A percentile compares a stretch with the other conserved stretches of the same genome.
Evolutionary conservation across 495 filamentous ascomycete species (phyloP).

Genomic region (Neurospora tetraspora): DNA sequence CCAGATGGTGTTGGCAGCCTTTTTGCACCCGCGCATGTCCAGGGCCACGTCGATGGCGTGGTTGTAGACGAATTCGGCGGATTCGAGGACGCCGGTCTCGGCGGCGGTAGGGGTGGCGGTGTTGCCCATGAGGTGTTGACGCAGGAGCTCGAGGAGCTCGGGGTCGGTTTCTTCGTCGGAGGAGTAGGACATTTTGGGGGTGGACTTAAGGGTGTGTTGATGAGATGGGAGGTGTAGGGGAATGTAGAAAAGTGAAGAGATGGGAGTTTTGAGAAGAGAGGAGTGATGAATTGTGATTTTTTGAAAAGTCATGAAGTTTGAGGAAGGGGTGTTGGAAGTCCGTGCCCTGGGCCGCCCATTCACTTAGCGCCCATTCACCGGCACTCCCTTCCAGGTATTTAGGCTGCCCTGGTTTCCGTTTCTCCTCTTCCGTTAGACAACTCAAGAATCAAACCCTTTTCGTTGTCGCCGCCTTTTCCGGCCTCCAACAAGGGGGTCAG

Average conservation of each 20-base stretch:
- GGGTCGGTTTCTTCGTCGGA: constrained; percentile 84
- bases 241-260: background rate
- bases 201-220: background rate
- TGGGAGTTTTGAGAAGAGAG: background rate
- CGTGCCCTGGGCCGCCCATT: too few relatives aligned
- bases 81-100: constrained; percentile 73
- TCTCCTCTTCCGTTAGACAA: too few relatives aligned
- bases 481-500: background rate
- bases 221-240: background rate
- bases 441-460: too few relatives aligned
- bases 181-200: constrained; percentile 65
- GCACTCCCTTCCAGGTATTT: too few relatives aligned
- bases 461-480: too few relatives aligned
- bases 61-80: constrained; percentile 79
- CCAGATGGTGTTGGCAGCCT: constrained; percentile 70
- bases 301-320: background rate
- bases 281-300: background rate
- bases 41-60: constrained; percentile 89
- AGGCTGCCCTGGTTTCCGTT: too few relatives aligned
- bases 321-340: background rate
- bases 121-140: constrained; percentile 61
- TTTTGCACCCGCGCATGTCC: constrained; percentile 65
- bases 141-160: constrained; percentile 79
- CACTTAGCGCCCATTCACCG: too few relatives aligned
- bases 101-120: constrained; percentile 28